These are phyloP conservation scores for sorghum (Sorghum bicolor) DNA, from an alignment of 176 grass and related monocot species.

Conservation along the genomic window DNA sequence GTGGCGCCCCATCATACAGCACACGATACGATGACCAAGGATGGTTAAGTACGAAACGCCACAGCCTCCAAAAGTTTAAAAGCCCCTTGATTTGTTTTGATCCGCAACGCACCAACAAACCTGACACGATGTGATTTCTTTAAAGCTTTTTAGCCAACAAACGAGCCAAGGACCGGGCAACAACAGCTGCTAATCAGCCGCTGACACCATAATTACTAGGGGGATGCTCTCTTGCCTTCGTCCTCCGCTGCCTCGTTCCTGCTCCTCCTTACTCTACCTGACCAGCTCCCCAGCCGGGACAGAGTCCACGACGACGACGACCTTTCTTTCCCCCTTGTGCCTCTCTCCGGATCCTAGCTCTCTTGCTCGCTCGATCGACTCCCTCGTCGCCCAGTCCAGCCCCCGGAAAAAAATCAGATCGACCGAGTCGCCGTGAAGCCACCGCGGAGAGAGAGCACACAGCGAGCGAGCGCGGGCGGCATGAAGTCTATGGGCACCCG, in stretches of 20 bases:
- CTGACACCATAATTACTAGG: neutral
- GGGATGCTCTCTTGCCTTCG: neutral
- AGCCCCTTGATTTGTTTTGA: neutral
- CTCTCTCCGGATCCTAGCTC: too few species aligned
- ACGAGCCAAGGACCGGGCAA: neutral
- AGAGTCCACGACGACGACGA: slow-evolving; percentile 29
- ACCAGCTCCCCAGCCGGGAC: neutral
- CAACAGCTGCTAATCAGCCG: neutral
- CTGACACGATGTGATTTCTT: neutral
- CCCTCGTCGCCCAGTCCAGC: neutral
- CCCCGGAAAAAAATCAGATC: neutral
- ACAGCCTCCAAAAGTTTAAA: neutral
- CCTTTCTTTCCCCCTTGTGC: neutral
- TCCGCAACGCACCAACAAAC: slow-evolving; percentile 11
- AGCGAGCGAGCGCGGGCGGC: neutral
- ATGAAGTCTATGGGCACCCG: slow-evolving; percentile 55
- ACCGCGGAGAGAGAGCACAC: neutral
- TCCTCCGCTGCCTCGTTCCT: neutral
- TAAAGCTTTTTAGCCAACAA: neutral
- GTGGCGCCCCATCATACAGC: too few species aligned
- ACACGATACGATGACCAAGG: neutral
- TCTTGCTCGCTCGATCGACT: neutral
- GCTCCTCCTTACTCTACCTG: neutral
- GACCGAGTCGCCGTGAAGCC: neutral
- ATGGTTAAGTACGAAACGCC: neutral